Base-by-base conservation (phyloP, 768 basidiomycete species). In the Podaxis pistillaris region DNA sequence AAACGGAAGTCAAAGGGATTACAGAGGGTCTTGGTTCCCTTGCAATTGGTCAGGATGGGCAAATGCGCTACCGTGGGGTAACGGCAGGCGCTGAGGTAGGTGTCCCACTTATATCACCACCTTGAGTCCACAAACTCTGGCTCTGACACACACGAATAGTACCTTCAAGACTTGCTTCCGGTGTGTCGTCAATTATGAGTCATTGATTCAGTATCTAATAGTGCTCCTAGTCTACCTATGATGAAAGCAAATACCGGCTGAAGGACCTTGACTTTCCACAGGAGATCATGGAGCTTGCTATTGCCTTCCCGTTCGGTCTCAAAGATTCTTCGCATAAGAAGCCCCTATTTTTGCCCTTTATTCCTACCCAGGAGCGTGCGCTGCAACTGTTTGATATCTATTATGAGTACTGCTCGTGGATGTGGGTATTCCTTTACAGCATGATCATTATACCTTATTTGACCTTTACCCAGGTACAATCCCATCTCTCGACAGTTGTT, bases 231-330 rank as follows among this genome's bases (percentile, higher is more conserved):
- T 62, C 61, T 3, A 56, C 38, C 1, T 62, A 62, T 30, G 61
- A 62, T 41, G 46, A 56, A 26, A 56, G 28, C 54, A 62, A 56
- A 37, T 62, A 56, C 12, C 53, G 54, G 7, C 9, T 62, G 36
- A 56, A 50, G 61, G 61, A 62, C 51, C 67, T 80, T 36, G 71
- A 76, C 41, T 71, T 85, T 38, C 80, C 83, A 8, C 56, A 57
- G 11, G 81, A 82, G 60, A 75, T 85, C 26, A 62, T 79, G 22
- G 74, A 77, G 15, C 75, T 85, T 7, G 76, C 77, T 66, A 73
- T 79, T 47, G 76, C 83, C 4, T 84, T 82, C 65, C 83, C 83
- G 8, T 78, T 83, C 33, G 83, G 83, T 19, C 62, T 80, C 56
- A 75, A 71, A 37, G 78, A 79, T 47, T 73, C 72, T 46, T 70